Evolutionary conservation across 257 asterid species (phyloP).

Genomic region (Solanum corneliomulleri): DNA sequence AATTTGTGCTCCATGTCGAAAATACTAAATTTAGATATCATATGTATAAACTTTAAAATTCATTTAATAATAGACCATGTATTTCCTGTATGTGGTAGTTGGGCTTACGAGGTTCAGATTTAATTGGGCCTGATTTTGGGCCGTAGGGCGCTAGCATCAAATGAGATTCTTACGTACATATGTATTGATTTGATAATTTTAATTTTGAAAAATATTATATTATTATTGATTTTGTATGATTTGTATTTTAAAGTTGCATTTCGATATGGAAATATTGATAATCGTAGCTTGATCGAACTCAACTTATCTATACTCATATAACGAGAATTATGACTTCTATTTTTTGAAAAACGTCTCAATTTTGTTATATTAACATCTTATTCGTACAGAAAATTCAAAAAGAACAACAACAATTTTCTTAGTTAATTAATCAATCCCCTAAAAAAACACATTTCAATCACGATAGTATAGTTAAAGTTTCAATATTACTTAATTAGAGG

Average conservation of each 20-base stretch:
- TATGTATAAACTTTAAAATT: no score
- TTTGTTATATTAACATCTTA: not conserved
- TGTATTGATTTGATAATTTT: no score
- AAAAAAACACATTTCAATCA: no score
- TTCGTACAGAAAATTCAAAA: not conserved
- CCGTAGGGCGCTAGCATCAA: no score
- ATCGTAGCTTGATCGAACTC: not conserved
- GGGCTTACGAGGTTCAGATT: not conserved
- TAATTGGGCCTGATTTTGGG: not conserved
- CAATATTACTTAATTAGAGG: not conserved
- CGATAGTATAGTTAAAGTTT: not conserved
- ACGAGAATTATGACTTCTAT: not conserved
- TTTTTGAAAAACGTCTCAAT: rapidly evolving
- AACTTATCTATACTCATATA: not conserved
- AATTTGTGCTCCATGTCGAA: no score
- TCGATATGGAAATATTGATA: not conserved
- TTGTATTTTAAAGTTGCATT: no score
- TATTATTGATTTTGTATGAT: no score
- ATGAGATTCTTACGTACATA: not conserved
- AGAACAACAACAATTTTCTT: no score
- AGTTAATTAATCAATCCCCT: not conserved
- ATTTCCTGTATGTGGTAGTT: not conserved
- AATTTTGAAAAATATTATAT: no score
- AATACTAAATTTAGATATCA: no score
- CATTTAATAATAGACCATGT: no score